These are phyloP conservation scores for Podaxis sp. DNA, from an alignment of 768 basidiomycete genomes.

Conservation along the genomic window DNA sequence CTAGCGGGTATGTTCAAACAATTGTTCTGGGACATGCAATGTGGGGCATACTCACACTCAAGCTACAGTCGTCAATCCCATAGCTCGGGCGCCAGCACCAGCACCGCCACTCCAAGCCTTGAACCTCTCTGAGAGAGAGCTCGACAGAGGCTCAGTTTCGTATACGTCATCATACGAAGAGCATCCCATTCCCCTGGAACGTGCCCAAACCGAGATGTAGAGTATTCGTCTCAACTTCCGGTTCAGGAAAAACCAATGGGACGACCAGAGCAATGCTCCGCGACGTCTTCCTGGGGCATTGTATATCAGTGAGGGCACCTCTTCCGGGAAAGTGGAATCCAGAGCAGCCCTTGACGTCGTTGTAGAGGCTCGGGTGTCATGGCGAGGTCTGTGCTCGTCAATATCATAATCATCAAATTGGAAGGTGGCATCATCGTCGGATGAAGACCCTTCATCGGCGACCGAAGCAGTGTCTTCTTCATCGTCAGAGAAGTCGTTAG, in stretches of 20 bases:
- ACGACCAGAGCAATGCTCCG: constrained; percentile 90
- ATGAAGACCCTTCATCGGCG: constrained; percentile 65
- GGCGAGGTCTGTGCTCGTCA: constrained; percentile 47
- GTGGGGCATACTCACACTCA: constrained; percentile 8
- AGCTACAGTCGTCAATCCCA: constrained; percentile 44
- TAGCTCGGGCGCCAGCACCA: constrained; percentile 79
- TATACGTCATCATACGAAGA: constrained; percentile 41
- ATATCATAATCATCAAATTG: constrained; percentile 80
- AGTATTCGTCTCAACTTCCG: constrained; percentile 88
- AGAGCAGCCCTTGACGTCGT: constrained; percentile 35
- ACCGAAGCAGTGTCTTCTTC: constrained; percentile 68
- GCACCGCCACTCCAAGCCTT: constrained; percentile 73
- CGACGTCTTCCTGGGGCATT: constrained; percentile 53
- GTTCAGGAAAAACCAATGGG: constrained; percentile 97
- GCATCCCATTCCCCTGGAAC: constrained; percentile 54
- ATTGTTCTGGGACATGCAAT: background rate
- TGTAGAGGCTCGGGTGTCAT: constrained; percentile 33
- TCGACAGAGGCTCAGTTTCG: constrained; percentile 24
- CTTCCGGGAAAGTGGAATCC: constrained; percentile 32
- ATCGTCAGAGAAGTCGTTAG: constrained; percentile 73
- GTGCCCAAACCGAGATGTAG: constrained; percentile 90
- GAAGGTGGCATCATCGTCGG: constrained; percentile 68
- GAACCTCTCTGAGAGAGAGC: constrained; percentile 56
- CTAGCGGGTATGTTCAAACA: constrained; percentile 11
- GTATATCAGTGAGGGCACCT: constrained; percentile 31